Conservation (phyloP, 2,329 filamentous ascomycete genomes). For the Penicillium sp. region DNA sequence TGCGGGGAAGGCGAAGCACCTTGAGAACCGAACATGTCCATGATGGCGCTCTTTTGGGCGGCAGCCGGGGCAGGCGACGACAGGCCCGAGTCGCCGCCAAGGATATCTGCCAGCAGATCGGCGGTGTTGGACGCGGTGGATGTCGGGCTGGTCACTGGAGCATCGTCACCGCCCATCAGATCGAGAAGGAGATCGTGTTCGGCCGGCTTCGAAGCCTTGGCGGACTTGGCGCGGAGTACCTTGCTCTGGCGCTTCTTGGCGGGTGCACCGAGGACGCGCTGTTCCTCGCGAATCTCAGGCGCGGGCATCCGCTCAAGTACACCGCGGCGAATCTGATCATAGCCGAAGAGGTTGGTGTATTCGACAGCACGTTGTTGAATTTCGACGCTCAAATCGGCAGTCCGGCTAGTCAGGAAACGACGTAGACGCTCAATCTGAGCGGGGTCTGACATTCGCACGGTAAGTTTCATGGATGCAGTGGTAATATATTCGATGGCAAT, state of each 20-base stretch:
- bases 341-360: slow-evolving; percentile 88
- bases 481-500: slow-evolving; percentile 93
- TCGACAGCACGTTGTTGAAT: slow-evolving; percentile 95
- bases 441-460: slow-evolving; percentile 74
- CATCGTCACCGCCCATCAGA: slow-evolving; percentile 76
- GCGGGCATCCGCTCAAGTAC: slow-evolving; percentile 97
- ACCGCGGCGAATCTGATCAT: slow-evolving; percentile 78
- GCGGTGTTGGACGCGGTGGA: slow-evolving; percentile 65
- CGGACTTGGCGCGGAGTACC: slow-evolving; percentile 66
- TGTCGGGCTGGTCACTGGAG: slow-evolving; percentile 54
- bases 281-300: slow-evolving; percentile 93
- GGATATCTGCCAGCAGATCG: slow-evolving; percentile 84
- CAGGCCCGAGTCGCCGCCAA: slow-evolving; percentile 64
- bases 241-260: slow-evolving; percentile 60
- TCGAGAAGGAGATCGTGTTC: slow-evolving; percentile 90
- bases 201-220: slow-evolving; percentile 70
- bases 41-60: slow-evolving; percentile 60
- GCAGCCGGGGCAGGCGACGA: slow-evolving; percentile 51
- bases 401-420: slow-evolving; percentile 68
- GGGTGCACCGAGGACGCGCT: slow-evolving; percentile 79
- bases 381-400: slow-evolving; percentile 86
- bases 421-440: slow-evolving; percentile 83
- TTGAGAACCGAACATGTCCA: slow-evolving; percentile 73
- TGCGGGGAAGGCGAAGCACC: slow-evolving; percentile 46
- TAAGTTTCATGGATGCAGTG: slow-evolving; percentile 90